Conservation (phyloP, 257 asterid genomes). For the Nicotiana knightiana region DNA sequence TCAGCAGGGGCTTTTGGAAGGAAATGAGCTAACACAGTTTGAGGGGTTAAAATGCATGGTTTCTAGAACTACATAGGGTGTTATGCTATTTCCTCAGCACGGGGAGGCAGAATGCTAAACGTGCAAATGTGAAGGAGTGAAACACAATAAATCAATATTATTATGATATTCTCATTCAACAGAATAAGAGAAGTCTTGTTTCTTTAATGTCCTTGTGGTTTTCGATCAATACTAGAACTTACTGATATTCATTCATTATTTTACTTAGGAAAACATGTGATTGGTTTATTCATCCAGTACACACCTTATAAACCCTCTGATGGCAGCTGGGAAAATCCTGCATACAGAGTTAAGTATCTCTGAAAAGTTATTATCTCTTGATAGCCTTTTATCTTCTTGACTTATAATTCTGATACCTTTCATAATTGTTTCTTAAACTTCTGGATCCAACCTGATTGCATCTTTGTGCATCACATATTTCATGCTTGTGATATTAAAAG, state of each 20-base stretch:
- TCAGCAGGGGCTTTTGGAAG: background rate
- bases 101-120: background rate
- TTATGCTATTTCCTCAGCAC: background rate
- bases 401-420: background rate
- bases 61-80: background rate
- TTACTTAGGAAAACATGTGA: slow-evolving; percentile 73
- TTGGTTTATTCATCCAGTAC: slow-evolving; percentile 87
- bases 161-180: background rate
- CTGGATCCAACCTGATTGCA: background rate
- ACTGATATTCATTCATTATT: slow-evolving; percentile 11
- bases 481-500: background rate
- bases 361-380: slow-evolving; percentile 2
- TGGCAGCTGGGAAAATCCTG: slow-evolving; percentile 94
- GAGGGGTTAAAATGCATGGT: background rate
- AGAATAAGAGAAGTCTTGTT: background rate
- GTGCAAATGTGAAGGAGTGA: background rate
- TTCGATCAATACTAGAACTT: background rate
- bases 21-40: background rate
- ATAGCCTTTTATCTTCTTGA: background rate
- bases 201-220: background rate
- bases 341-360: slow-evolving; percentile 57
- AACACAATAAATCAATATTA: background rate
- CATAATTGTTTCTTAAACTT: background rate
- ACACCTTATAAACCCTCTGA: slow-evolving; percentile 84
- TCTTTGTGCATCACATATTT: slow-evolving; percentile 1